Evolutionary conservation across 306 rosid genomes (phyloP).

Genomic region (Clitoria ternatea): DNA sequence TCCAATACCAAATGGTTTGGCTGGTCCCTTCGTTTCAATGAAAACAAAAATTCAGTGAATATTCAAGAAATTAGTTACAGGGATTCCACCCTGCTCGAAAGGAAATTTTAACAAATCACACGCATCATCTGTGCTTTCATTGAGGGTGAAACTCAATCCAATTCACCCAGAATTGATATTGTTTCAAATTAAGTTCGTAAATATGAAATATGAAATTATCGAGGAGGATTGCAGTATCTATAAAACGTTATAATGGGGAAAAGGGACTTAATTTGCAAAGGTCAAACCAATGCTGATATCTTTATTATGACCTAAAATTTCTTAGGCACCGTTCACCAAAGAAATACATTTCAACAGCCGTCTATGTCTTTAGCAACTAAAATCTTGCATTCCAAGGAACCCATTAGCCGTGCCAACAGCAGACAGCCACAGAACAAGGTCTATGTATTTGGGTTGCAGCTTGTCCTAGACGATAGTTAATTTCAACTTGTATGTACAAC

Average conservation of each 20-base stretch:
- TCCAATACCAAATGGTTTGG: too few relatives aligned
- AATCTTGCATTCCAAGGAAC: conserved; percentile 13
- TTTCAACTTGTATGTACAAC: conserved; percentile 21
- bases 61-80: too few relatives aligned
- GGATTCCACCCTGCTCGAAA: too few relatives aligned
- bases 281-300: not conserved
- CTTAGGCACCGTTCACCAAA: not conserved
- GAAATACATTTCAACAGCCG: not conserved
- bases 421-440: not conserved
- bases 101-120: too few relatives aligned
- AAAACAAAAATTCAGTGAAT: too few relatives aligned
- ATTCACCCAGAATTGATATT: too few relatives aligned
- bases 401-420: not conserved
- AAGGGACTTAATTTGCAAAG: not conserved
- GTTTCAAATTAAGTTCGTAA: not conserved
- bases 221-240: too few relatives aligned
- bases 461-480: not conserved
- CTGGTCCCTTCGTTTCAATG: too few relatives aligned
- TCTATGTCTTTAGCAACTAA: not conserved
- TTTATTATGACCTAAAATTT: not conserved
- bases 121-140: too few relatives aligned
- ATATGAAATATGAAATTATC: too few relatives aligned
- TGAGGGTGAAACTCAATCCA: too few relatives aligned
- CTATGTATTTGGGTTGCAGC: not conserved
- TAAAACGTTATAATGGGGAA: too few relatives aligned